Evolutionary conservation across 2,329 filamentous ascomycete genomes (phyloP), one percentile per base, ranked within the genome.

Genomic region (Tolypocladium sp.): DNA sequence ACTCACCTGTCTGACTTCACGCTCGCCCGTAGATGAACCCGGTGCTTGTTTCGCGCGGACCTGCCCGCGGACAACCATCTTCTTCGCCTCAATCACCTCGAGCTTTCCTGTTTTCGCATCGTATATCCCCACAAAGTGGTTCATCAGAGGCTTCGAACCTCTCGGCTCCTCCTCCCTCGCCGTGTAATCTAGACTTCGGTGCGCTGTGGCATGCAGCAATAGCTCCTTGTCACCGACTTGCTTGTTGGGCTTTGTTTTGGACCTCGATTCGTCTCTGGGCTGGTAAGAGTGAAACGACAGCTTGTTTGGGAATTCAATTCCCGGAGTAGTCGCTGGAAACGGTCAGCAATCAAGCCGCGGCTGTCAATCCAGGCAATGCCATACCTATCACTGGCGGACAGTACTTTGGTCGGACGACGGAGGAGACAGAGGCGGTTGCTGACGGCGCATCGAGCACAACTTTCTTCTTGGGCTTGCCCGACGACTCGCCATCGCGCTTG

Each of bases 111-210:
- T 85, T 40, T 77, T 73, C 0, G 84, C 82, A 64, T 89, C 85
- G 62, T 82, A 87, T 6, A 89, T 74, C 20, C 84, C 86, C 35
- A 89, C 72, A 67, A 85, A 89, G 70, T 89, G 84, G 58, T 84
- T 86, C 53, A 86, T 63, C 4, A 81, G 62, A 38, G 71, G 69
- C 41, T 70, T 69, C 6, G 65, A 61, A 3, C 68, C 71, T 30
- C 67, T 62, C 2, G 65, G 37, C 2, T 68, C 68, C 49, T 75
- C 75, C 67, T 86, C 82, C 59, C 79, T 78, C 35, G 77, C 84
- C 7, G 78, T 85, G 65, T 86, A 87, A 66, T 87, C 81, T 44
- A 88, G 69, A 46, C 77, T 83, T 37, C 73, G 77, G 69, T 88
- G 82, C 53, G 74, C 75, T 4, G 77, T 77, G 10, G 84, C 85